A percentile compares a stretch with the other conserved stretches of the same genome.
phyloP scores from a whole-genome alignment of 2,329 filamentous ascomycete species.

The Fusarium luffae region DNA sequence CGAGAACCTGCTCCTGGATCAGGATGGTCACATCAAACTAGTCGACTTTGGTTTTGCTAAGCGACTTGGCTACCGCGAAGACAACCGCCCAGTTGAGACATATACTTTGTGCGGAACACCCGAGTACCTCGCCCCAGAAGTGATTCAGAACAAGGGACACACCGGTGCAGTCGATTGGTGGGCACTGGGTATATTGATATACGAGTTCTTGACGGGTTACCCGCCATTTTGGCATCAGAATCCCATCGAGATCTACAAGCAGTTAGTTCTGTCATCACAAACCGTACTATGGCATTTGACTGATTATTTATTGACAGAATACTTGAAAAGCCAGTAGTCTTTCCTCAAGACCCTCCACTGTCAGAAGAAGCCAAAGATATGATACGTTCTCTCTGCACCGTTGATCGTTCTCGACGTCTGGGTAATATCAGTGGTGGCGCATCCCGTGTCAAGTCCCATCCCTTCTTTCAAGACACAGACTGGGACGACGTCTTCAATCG shows the following conservation, averaged over 20 bases:
- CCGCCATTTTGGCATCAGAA: constrained; percentile 90
- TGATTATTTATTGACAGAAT: constrained; percentile 63
- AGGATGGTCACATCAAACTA: constrained; percentile 81
- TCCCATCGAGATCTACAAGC: constrained; percentile 87
- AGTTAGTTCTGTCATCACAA: constrained; percentile 57
- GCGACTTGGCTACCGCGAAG: constrained; percentile 68
- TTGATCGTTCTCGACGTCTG: constrained; percentile 80
- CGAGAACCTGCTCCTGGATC: constrained; percentile 83
- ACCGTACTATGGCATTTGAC: neutral
- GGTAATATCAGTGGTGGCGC: constrained; percentile 84
- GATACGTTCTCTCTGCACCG: constrained; percentile 79
- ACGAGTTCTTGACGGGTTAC: constrained; percentile 86
- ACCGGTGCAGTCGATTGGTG: constrained; percentile 86
- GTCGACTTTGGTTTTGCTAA: constrained; percentile 91
- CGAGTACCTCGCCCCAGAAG: constrained; percentile 85
- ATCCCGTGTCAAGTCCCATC: constrained; percentile 75
- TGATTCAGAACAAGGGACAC: constrained; percentile 84
- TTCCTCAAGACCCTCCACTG: constrained; percentile 74
- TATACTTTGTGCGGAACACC: constrained; percentile 87
- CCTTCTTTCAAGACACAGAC: constrained; percentile 78
- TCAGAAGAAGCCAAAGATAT: constrained; percentile 78
- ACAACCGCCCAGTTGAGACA: constrained; percentile 70
- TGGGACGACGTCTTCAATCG: constrained; percentile 79
- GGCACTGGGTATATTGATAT: constrained; percentile 85
- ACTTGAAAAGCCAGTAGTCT: constrained; percentile 80